Conservation (phyloP, 2,329 filamentous ascomycete genomes). For the Nemania abortiva region DNA sequence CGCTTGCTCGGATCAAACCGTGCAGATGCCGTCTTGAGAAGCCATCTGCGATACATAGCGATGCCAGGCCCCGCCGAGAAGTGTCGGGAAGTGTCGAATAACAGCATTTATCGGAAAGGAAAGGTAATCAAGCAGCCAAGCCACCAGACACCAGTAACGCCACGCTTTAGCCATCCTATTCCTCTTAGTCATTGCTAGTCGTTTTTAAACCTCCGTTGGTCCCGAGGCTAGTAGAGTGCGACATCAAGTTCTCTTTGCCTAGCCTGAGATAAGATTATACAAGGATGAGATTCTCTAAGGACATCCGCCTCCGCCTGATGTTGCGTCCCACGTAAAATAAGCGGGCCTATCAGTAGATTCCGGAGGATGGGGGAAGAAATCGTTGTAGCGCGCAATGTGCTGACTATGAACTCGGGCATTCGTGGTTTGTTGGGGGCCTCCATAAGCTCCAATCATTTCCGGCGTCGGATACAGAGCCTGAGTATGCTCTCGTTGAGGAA, state of each 20-base stretch:
- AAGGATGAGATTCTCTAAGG: neutral
- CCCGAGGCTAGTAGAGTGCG: neutral
- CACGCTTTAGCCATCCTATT: neutral
- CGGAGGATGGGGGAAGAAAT: neutral
- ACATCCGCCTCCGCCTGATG: neutral
- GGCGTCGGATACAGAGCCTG: neutral
- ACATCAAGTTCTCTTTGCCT: neutral
- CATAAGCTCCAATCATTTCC: neutral
- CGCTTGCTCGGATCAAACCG: neutral
- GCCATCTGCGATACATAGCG: neutral
- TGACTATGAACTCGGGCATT: neutral
- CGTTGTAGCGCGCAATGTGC: neutral
- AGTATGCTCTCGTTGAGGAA: neutral
- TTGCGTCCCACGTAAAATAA: neutral
- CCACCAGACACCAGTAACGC: neutral
- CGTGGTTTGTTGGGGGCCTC: neutral
- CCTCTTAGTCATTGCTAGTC: neutral
- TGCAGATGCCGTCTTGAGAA: neutral
- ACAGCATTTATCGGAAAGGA: neutral
- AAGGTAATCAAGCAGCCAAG: neutral
- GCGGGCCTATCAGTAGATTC: neutral
- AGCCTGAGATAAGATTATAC: neutral
- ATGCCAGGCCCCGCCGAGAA: neutral
- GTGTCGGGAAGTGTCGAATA: neutral
- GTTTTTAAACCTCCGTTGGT: neutral